Base-by-base conservation (phyloP, 495 filamentous ascomycete species). In the Pyronema domesticum region DNA sequence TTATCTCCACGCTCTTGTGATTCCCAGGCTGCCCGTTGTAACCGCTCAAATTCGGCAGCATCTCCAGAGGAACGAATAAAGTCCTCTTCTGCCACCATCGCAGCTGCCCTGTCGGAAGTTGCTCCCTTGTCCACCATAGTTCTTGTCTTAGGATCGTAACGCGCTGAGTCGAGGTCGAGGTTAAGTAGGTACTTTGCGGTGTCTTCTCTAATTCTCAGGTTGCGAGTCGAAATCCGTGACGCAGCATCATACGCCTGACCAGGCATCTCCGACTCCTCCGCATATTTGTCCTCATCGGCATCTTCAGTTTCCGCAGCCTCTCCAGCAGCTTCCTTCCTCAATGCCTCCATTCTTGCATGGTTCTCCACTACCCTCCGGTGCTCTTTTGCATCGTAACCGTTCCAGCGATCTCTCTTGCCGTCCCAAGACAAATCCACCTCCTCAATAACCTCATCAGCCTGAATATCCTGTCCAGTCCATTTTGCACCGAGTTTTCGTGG, bases 121-220 rank as follows among this genome's bases (percentile, higher is more conserved):
- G 85, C 89, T 36, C 89, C 89, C 59, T 78, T 77, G 58, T 95
- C 89, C 4, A 94, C 82, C 81, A 98, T 94, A 5, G 85, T 82
- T 55, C 91, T 78, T 36, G 89, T 96, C 65, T 98, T 98, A 0
- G 91, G 91, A 63, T 98, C 93, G 68, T 98, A 98, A 64, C 95
- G 94, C 10, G 91, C 93, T 0, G 89, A 95, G 60, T 98, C 91
- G 3, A 93, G 76, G 61, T 96, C 91, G 4, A 98, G 75, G 62
- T 95, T 95, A 0, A 95, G 72, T 6, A 98, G 71, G 65, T 98
- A 98, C 65, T 96, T 96, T n/a, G 91, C 91, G 5, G 91, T 96
- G 67, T 98, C 91, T 71, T 98, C 91, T 62, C 91, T 79, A 57
- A 98, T 78, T 51, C 91, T 78, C 57, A 98, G 75, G 60, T 95